Base-by-base conservation (phyloP, 371 early-diverging fungal species). In the Funneliformis caledonium region DNA sequence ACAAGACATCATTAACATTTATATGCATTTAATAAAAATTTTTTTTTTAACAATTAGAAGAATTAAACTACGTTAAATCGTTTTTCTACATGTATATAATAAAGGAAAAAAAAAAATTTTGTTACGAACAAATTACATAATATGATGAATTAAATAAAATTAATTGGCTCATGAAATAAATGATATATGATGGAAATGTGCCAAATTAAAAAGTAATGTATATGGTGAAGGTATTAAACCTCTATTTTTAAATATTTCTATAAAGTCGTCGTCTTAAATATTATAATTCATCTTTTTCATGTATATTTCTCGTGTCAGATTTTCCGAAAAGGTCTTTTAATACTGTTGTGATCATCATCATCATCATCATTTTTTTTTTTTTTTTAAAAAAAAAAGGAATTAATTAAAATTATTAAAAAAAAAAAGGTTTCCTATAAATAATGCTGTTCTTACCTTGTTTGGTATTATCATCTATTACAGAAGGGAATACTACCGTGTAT, bases 401-500 rank as follows among this genome's bases (percentile, higher is more conserved):
- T 19, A 16, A 56, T 52, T 56, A 16, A 19, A 19, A 56, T 19
- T 19, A 47, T 10, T 10, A 47, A 47, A 0, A 56, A 52, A 6
- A 37, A 37, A 37, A 37, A 37, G 37, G 0, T 37, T 56, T 56
- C 19, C 19, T 19, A 19, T 5, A 45, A 45, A 14, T 19, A 19
- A 56, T 19, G 56, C 19, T 19, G 7, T 64, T 26, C 42, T 75
- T 82, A 82, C 83, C 81, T 70, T 64, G 16, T 77, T 82, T 82
- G 1, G 42, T 42, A 33, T 82, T 72, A 69, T 84, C 78, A 37
- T 82, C 59, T 50, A 87, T 59, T 14, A 33, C 69, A 11, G 83
- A 82, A n/a, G 99, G 99, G 89, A 97, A 98, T 22, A 88, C 85
- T 52, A 99, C 91, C 69, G 91, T 91, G 85, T 97, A 98, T 82